Evolutionary conservation across 2,329 filamentous ascomycete genomes (phyloP).

Genomic region (Phaeosphaeria sp.): DNA sequence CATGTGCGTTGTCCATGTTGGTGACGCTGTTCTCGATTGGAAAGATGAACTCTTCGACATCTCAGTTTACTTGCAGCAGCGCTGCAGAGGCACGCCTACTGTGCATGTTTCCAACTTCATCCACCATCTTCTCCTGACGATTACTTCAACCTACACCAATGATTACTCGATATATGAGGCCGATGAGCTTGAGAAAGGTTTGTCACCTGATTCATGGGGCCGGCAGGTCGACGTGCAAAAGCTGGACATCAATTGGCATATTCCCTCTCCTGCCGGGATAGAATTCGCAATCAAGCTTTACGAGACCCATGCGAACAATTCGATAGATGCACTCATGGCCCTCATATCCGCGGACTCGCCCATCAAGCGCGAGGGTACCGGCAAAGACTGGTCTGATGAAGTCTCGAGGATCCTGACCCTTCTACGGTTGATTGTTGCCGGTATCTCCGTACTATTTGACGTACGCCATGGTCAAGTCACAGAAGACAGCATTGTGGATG

Average conservation of each 20-base stretch:
- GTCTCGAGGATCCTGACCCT: constrained; percentile 89
- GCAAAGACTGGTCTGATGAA: constrained; percentile 99
- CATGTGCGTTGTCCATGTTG: constrained; percentile 98
- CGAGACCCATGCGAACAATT: constrained; percentile 79
- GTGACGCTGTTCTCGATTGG: constrained; percentile 86
- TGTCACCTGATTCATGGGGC: constrained; percentile 85
- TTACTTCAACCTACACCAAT: constrained; percentile 92
- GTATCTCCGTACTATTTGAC: constrained; percentile 89
- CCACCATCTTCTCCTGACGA: constrained; percentile 91
- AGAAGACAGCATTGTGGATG: constrained; percentile 57
- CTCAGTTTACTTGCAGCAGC: constrained; percentile 94
- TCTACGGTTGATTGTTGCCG: constrained; percentile 86
- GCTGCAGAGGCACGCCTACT: constrained; percentile 90
- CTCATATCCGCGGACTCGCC: constrained; percentile 83
- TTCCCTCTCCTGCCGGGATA: constrained; percentile 79
- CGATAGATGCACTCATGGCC: constrained; percentile 74
- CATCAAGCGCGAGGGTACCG: constrained; percentile 90
- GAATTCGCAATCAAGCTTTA: constrained; percentile 90
- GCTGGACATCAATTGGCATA: constrained; percentile 89
- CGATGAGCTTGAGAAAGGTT: constrained; percentile 71
- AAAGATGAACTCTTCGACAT: constrained; percentile 89
- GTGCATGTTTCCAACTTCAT: constrained; percentile 98
- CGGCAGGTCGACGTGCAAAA: constrained; percentile 75
- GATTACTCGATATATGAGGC: constrained; percentile 89
- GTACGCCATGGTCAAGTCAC: constrained; percentile 56